Conservation (phyloP, 352 stramenopile species). For the Pseudoperonospora humuli region DNA sequence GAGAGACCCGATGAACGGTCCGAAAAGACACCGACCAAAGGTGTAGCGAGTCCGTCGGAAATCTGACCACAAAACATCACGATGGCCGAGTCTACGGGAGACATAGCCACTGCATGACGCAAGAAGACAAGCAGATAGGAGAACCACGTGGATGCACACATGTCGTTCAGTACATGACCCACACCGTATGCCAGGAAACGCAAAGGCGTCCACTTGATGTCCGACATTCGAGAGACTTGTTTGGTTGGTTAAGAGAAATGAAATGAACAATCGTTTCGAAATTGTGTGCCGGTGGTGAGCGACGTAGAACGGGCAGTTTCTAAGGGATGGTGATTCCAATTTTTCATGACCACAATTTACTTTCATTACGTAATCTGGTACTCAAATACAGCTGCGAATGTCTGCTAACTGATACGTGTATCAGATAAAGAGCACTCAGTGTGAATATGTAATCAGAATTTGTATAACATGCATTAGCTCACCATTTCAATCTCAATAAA, state of each 20-base stretch:
- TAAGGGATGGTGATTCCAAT: too few species aligned
- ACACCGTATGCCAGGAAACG: conserved; percentile 73
- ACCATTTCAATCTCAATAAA: too few species aligned
- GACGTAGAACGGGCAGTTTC: too few species aligned
- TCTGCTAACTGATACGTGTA: too few species aligned
- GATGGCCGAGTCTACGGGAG: conserved; percentile 67
- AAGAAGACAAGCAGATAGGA: conserved; percentile 83
- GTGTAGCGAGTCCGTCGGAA: conserved; percentile 70
- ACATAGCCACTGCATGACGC: conserved; percentile 48
- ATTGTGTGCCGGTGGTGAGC: conserved; percentile 11
- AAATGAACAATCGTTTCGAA: too few species aligned
- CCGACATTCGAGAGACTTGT: not conserved
- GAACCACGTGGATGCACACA: conserved; percentile 86
- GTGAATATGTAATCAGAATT: too few species aligned
- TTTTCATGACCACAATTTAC: too few species aligned
- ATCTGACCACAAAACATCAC: conserved; percentile 86
- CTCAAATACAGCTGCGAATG: too few species aligned
- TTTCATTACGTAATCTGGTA: too few species aligned
- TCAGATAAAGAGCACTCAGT: too few species aligned
- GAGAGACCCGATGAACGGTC: conserved; percentile 59
- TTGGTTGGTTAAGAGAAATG: too few species aligned
- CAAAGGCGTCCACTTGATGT: conserved; percentile 42
- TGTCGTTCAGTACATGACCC: conserved; percentile 82
- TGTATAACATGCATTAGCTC: too few species aligned
- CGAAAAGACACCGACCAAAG: conserved; percentile 69